Base-by-base conservation (phyloP, 2,329 filamentous ascomycete genomes). In the Trichoderma pleuroti region DNA sequence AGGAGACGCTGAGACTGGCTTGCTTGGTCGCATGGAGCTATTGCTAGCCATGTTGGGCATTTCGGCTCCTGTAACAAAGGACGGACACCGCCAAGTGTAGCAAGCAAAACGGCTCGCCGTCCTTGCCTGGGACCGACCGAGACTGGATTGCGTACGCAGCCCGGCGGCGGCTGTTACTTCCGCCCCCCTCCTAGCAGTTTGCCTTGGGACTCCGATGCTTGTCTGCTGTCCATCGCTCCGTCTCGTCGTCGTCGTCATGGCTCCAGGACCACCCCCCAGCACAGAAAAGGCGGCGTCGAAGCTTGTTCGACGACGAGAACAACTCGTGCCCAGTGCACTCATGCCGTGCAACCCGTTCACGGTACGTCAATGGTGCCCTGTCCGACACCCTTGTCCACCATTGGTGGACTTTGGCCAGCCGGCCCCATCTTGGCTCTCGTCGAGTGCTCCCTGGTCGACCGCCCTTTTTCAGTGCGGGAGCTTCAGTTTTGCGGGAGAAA, bases 401-500 rank as follows among this genome's bases (percentile, higher is more conserved):
- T 71, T 71, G 69, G 69, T 67, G 69, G 69, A 71, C 24, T 71
- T 54, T 52, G 18, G 5, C 56, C 39, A 42, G 63, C 63, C 62
- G 54, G 39, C 16, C 42, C 62, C 59, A 39, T 61, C 24, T 16
- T 26, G 36, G 12, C 57, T 62, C 11, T 61, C 32, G 42, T 21
- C 39, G 64, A 54, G 21, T 26, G 18, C 57, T 49, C 70, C 70
- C 70, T 61, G 61, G 71, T 61, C 70, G 72, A 71, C 73, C 73
- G 73, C 73, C 73, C 71, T 72, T 74, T 74, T 69, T 61, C 42
- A 57, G 63, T 74, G 72, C 63, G 64, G 59, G 34, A 70, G 64
- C 67, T 65, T 61, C 68, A 49, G 26, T 70, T 72, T 74, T 70
- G 73, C 73, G 67, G 73, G 70, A 70, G 73, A 74, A 74, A 74